Conservation (phyloP, 208 protist species). For the Trypanosoma platydactyli region DNA sequence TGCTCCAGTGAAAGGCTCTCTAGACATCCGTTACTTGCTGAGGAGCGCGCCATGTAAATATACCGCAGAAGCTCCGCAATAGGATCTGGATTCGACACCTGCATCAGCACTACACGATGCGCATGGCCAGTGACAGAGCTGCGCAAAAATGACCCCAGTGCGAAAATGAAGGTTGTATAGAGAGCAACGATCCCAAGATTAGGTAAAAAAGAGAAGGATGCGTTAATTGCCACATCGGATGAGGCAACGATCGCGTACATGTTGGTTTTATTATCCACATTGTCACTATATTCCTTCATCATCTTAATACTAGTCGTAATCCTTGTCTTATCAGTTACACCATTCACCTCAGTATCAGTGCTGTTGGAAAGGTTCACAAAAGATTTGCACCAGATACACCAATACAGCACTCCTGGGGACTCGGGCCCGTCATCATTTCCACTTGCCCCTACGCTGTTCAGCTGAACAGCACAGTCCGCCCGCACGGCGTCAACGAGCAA, state of each 20-base stretch:
- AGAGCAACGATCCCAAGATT: conserved; percentile 71
- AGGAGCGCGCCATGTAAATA: conserved; percentile 57
- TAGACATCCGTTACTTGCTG: conserved; percentile 40
- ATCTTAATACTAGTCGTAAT: not conserved
- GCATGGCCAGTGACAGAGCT: conserved; percentile 49
- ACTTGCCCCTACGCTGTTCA: conserved; percentile 8
- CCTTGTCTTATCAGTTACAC: not conserved
- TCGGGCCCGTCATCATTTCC: too few species aligned
- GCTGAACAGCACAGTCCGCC: conserved; percentile 14
- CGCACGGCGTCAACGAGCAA: not conserved
- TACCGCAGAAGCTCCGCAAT: conserved; percentile 51
- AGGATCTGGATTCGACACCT: conserved; percentile 59
- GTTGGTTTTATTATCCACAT: conserved; percentile 3
- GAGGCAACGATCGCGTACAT: conserved; percentile 40
- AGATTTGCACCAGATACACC: conserved; percentile 19
- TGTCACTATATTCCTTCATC: not conserved
- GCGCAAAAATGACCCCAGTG: conserved; percentile 58
- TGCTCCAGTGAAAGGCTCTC: conserved; percentile 61
- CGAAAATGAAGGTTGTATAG: conserved; percentile 79
- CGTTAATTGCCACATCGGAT: conserved; percentile 35
- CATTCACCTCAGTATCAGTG: not conserved
- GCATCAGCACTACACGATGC: conserved; percentile 44
- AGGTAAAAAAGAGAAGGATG: conserved; percentile 48
- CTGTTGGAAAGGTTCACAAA: conserved; percentile 6
- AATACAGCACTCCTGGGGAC: conserved; percentile 10